Conservation (phyloP, 2,329 filamentous ascomycete genomes). For the Zarea fungicola region DNA sequence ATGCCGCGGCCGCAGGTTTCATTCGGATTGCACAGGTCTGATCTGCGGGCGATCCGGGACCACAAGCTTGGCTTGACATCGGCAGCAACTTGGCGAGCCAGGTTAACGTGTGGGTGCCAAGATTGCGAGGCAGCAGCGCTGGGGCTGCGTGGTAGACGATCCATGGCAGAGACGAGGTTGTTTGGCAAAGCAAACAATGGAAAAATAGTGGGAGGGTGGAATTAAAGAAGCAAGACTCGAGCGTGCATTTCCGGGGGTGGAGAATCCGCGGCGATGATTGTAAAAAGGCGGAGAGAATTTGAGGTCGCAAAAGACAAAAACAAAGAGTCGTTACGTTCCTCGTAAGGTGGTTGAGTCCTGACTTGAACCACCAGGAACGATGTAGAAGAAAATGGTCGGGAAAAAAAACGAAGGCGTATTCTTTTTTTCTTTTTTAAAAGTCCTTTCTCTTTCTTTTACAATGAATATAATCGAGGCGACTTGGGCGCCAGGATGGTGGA, state of each 20-base stretch:
- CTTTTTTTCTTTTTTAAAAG: too few species aligned
- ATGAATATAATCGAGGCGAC: neutral
- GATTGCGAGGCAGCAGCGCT: constrained; percentile 3
- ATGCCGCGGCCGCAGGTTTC: constrained; percentile 57
- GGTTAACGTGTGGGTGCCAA: constrained; percentile 5
- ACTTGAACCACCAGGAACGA: constrained; percentile 9
- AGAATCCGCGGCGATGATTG: neutral
- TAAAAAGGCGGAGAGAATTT: neutral
- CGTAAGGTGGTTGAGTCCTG: constrained; percentile 5
- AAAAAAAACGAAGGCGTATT: neutral
- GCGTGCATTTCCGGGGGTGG: constrained; percentile 3
- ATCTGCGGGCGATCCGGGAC: constrained; percentile 4
- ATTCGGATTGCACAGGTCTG: constrained; percentile 20
- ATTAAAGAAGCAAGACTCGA: constrained; percentile 1
- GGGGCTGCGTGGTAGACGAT: neutral
- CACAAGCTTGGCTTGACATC: constrained; percentile 5
- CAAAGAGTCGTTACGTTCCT: constrained; percentile 10
- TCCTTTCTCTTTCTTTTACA: neutral
- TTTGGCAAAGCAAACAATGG: neutral
- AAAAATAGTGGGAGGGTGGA: neutral
- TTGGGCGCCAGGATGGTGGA: neutral
- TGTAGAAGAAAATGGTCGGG: neutral
- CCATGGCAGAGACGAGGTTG: constrained; percentile 7
- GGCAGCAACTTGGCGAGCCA: constrained; percentile 5
- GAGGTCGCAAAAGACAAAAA: neutral